Evolutionary conservation across 179 eudicot genomes (phyloP).

Genomic region (Silene noctiflora): DNA sequence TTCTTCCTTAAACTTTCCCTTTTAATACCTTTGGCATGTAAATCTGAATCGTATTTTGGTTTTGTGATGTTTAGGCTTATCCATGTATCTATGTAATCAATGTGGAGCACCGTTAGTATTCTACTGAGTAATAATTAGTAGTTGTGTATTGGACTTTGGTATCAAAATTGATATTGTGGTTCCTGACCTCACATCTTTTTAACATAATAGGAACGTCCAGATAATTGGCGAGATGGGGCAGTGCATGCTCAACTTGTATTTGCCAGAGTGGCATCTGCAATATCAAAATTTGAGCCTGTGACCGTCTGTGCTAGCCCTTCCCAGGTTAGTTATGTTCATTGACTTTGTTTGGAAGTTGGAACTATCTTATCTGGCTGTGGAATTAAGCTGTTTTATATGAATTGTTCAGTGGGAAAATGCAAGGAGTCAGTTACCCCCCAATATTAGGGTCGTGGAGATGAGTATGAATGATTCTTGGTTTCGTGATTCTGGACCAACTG

Average conservation of each 20-base stretch:
- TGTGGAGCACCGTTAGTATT: background rate
- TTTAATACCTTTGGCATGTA: too few relatives aligned
- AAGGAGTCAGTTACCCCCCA: constrained; percentile 57
- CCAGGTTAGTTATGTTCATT: constrained; percentile 47
- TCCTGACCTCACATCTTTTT: background rate
- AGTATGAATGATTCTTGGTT: constrained; percentile 96
- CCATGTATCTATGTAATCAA: background rate
- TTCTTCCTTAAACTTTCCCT: too few relatives aligned
- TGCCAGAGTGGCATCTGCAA: constrained; percentile 70
- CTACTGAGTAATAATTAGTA: background rate
- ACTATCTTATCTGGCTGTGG: background rate
- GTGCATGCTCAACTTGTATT: constrained; percentile 61
- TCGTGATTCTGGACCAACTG: constrained; percentile 96
- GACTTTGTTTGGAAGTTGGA: background rate
- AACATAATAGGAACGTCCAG: constrained; percentile 65
- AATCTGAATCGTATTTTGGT: too few relatives aligned
- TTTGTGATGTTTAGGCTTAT: background rate
- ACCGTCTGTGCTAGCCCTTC: constrained; percentile 81
- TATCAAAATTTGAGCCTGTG: constrained; percentile 81
- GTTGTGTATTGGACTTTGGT: background rate
- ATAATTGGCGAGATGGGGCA: constrained; percentile 82
- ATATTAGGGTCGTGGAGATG: constrained; percentile 85
- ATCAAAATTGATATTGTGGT: background rate
- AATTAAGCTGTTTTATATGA: constrained; percentile 8
- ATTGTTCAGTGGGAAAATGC: constrained; percentile 77